Percentiles rank a stretch among this genome's conserved stretches.
These are phyloP conservation scores for Platismatia glauca DNA, from an alignment of 495 filamentous ascomycete genomes.

Conservation along the genomic window DNA sequence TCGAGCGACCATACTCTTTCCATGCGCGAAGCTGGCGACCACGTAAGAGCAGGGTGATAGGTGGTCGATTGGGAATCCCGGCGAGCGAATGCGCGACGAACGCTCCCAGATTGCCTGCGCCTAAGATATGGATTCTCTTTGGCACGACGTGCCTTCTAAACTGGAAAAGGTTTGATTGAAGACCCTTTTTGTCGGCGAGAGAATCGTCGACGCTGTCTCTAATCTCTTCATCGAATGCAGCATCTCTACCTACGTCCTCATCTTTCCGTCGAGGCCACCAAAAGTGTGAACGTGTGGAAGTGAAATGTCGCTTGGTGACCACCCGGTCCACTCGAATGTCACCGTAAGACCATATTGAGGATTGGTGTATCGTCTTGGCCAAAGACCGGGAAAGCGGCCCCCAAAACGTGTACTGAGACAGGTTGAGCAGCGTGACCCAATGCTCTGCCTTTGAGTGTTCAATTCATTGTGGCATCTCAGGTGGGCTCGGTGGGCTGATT, in stretches of 20 bases:
- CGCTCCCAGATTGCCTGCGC: conserved; percentile 48
- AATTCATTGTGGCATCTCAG: neutral
- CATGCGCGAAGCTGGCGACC: conserved; percentile 15
- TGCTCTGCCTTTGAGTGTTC: neutral
- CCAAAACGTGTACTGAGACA: conserved; percentile 18
- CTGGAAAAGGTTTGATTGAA: neutral
- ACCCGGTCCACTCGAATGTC: conserved; percentile 9
- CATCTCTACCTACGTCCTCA: conserved; percentile 2
- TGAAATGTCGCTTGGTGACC: conserved; percentile 4
- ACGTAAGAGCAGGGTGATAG: conserved; percentile 49
- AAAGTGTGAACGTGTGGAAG: conserved; percentile 8
- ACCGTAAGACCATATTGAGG: conserved; percentile 24
- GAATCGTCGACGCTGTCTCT: neutral
- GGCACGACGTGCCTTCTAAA: neutral
- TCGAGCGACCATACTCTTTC: conserved; percentile 12
- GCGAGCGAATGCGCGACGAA: conserved; percentile 54
- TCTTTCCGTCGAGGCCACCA: conserved; percentile 20
- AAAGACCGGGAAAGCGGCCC: conserved; percentile 22
- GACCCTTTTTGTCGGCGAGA: neutral
- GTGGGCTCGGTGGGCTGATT: neutral
- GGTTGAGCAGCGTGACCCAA: conserved; percentile 16
- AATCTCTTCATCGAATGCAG: neutral
- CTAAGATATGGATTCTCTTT: conserved; percentile 49
- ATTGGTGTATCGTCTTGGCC: conserved; percentile 30
- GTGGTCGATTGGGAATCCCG: conserved; percentile 47